Conservation (phyloP, 495 filamentous ascomycete species). For the Penicillium waksmanii region DNA sequence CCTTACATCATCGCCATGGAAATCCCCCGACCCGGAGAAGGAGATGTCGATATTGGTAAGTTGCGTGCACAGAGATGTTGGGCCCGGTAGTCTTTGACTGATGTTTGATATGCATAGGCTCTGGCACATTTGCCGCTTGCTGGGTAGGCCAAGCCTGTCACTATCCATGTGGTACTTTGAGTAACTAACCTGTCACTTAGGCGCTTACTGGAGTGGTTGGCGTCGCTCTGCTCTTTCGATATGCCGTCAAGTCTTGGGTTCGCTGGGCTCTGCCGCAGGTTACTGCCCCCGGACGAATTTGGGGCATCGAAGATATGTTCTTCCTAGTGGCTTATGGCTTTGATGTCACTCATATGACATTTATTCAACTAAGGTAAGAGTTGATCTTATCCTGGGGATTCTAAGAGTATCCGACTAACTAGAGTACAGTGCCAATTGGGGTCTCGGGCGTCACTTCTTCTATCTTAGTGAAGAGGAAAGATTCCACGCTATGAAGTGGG, state of each 20-base stretch:
- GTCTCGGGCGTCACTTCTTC: conserved; percentile 39
- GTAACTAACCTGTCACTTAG: conserved; percentile 15
- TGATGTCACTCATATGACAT: conserved; percentile 37
- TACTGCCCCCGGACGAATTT: conserved; percentile 35
- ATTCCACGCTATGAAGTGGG: conserved; percentile 33
- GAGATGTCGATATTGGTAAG: conserved; percentile 38
- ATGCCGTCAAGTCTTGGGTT: conserved; percentile 39
- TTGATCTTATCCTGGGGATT: not conserved
- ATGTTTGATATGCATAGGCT: conserved; percentile 21
- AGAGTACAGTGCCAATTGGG: conserved; percentile 27
- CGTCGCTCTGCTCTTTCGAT: conserved; percentile 36
- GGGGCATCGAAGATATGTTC: conserved; percentile 42
- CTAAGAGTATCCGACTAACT: not conserved
- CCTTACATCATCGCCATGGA: conserved; percentile 25
- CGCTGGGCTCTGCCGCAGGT: conserved; percentile 41
- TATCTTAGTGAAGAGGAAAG: conserved; percentile 27
- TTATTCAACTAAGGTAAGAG: conserved; percentile 37
- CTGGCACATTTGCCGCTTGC: conserved; percentile 31
- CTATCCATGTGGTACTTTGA: not conserved
- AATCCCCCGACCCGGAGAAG: conserved; percentile 33
- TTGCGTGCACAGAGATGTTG: conserved; percentile 1
- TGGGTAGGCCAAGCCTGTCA: conserved; percentile 28
- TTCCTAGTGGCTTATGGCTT: conserved; percentile 35
- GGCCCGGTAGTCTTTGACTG: conserved; percentile 1
- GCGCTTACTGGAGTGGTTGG: conserved; percentile 36